Evolutionary conservation across 306 rosid genomes (phyloP).

Genomic region (Arachis stenosperma): DNA sequence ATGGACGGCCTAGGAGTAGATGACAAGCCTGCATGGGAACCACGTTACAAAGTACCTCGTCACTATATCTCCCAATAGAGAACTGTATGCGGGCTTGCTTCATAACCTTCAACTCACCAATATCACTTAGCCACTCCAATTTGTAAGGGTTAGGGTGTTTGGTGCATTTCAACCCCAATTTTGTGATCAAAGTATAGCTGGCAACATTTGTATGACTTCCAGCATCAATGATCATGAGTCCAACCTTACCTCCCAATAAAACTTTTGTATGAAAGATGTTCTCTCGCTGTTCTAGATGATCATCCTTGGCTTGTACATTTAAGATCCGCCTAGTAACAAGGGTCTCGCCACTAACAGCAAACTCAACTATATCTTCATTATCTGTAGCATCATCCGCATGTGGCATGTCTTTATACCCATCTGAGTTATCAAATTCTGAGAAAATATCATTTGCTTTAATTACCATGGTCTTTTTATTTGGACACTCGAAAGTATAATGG

Average conservation of each 20-base stretch:
- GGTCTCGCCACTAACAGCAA: too few species aligned
- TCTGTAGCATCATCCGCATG: not conserved
- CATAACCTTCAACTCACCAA: not conserved
- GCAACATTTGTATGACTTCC: not conserved
- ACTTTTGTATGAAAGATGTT: too few species aligned
- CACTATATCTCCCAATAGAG: not conserved
- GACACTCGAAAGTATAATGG: not conserved
- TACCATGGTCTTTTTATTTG: not conserved
- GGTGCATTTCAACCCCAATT: too few species aligned
- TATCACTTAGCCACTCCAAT: too few species aligned
- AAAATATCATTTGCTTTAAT: too few species aligned
- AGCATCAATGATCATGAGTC: not conserved
- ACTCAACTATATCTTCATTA: too few species aligned
- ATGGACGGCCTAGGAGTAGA: not conserved
- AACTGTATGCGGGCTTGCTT: not conserved
- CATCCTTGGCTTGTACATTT: too few species aligned
- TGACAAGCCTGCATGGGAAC: not conserved
- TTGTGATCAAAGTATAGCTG: not conserved
- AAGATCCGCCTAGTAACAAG: too few species aligned
- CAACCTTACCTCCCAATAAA: too few species aligned
- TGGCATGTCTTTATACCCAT: not conserved
- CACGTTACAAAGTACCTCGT: too few species aligned
- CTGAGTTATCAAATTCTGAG: not conserved
- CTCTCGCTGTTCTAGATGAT: too few species aligned
- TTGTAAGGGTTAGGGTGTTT: not conserved